Percentiles rank a stretch among this genome's conserved stretches.
These are phyloP conservation scores for Cajanus cajan DNA, from an alignment of 306 rosid genomes.

Conservation along the genomic window DNA sequence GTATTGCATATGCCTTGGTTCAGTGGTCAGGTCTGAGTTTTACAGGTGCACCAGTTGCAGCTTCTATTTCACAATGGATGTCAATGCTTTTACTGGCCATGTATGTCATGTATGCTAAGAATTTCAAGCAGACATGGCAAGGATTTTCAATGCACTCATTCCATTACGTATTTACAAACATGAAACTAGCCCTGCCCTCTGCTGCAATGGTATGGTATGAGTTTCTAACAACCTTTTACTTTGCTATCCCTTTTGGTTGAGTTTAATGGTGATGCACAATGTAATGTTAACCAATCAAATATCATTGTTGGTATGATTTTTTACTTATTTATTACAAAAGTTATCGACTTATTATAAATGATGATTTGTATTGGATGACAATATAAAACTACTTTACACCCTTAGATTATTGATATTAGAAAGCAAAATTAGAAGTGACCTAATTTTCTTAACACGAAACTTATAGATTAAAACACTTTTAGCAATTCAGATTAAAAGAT, in stretches of 20 bases:
- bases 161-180: constrained; percentile 33
- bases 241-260: background rate
- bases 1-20: constrained; percentile 58
- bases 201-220: constrained; percentile 82
- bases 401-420: background rate
- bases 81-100: constrained; percentile 43
- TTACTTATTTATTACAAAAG: no score
- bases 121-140: constrained; percentile 61
- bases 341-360: no score
- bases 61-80: constrained; percentile 65
- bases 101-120: constrained; percentile 43
- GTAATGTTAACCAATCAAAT: no score
- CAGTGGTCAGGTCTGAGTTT: constrained; percentile 49
- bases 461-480: background rate
- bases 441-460: background rate
- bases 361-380: no score
- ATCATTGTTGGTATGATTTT: no score
- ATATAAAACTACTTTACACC: no score
- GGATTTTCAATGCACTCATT: constrained; percentile 76
- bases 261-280: no score
- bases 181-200: constrained; percentile 75
- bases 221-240: background rate
- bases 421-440: background rate
- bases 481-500: background rate
- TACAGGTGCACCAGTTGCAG: constrained; percentile 67